These are phyloP conservation scores for Fraxinus nigra DNA, from an alignment of 305 asterid species.

Conservation along the genomic window DNA sequence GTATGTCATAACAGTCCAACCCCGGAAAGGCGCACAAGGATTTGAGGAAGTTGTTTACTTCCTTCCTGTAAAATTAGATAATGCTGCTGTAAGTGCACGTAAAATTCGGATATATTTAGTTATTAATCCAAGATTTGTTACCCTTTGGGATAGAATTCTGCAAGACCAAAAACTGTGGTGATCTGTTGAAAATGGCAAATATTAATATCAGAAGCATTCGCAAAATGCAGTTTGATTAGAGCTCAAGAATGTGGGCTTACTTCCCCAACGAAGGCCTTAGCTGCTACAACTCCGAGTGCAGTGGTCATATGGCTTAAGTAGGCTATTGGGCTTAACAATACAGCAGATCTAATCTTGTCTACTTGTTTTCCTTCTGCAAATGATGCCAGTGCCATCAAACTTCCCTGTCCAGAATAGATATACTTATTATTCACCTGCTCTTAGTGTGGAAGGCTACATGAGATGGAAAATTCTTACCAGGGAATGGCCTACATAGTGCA, in stretches of 20 bases:
- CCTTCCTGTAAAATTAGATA: slow-evolving; percentile 31
- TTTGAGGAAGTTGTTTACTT: slow-evolving; percentile 39
- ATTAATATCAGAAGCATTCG: background rate
- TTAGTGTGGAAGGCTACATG: background rate
- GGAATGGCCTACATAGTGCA: slow-evolving; percentile 78
- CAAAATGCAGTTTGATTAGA: background rate
- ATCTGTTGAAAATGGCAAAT: slow-evolving; percentile 41
- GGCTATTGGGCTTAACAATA: slow-evolving; percentile 74
- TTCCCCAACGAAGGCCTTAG: slow-evolving; percentile 66
- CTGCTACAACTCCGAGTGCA: slow-evolving; percentile 51
- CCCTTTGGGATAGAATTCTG: slow-evolving; percentile 78
- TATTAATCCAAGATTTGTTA: slow-evolving; percentile 11
- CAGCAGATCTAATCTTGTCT: slow-evolving; percentile 79
- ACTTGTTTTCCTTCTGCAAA: slow-evolving; percentile 66
- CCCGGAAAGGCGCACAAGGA: slow-evolving; percentile 45
- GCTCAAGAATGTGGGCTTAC: slow-evolving; percentile 31
- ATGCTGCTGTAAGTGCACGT: background rate
- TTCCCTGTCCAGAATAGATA: slow-evolving; percentile 49
- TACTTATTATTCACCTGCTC: background rate
- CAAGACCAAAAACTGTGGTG: slow-evolving; percentile 55
- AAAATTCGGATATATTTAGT: background rate
- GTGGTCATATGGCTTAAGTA: slow-evolving; percentile 77
- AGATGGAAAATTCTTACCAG: slow-evolving; percentile 35
- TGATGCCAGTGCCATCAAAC: slow-evolving; percentile 77
- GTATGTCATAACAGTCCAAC: slow-evolving; percentile 63